Conservation (phyloP, 352 stramenopile species). For the Phytopythium aichiense region DNA sequence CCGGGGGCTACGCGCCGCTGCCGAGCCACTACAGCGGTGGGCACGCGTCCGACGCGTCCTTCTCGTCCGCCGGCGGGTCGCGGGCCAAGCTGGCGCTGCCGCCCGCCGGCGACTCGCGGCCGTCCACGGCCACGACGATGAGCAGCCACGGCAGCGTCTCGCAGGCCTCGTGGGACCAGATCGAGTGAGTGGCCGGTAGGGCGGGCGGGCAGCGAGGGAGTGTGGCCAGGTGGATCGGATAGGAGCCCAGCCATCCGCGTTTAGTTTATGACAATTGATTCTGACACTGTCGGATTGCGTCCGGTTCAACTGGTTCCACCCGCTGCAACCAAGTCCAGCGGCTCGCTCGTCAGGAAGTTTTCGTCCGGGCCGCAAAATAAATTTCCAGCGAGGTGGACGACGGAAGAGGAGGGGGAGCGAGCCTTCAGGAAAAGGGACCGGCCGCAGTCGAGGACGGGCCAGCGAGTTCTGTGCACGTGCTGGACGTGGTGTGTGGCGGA, state of each 20-base stretch:
- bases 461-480: too few relatives aligned
- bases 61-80: not conserved
- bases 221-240: not conserved
- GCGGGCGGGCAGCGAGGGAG: not conserved
- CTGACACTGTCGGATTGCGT: too few relatives aligned
- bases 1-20: not conserved
- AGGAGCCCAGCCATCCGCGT: not conserved
- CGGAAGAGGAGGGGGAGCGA: too few relatives aligned
- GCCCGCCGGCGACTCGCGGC: not conserved
- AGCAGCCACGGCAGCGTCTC: conserved; percentile 3
- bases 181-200: not conserved
- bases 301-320: too few relatives aligned
- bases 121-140: not conserved
- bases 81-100: not conserved
- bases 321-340: too few relatives aligned
- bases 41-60: not conserved
- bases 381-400: too few relatives aligned
- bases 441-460: too few relatives aligned
- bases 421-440: too few relatives aligned
- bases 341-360: too few relatives aligned
- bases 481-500: not conserved
- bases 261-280: not conserved
- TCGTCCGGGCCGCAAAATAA: too few relatives aligned
- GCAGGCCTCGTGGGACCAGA: conserved; percentile 3
- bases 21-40: not conserved